Evolutionary conservation across 371 early-diverging fungal species (phyloP), one percentile per base, ranked within the genome.

Genomic region (Sporodiniella umbellata): DNA sequence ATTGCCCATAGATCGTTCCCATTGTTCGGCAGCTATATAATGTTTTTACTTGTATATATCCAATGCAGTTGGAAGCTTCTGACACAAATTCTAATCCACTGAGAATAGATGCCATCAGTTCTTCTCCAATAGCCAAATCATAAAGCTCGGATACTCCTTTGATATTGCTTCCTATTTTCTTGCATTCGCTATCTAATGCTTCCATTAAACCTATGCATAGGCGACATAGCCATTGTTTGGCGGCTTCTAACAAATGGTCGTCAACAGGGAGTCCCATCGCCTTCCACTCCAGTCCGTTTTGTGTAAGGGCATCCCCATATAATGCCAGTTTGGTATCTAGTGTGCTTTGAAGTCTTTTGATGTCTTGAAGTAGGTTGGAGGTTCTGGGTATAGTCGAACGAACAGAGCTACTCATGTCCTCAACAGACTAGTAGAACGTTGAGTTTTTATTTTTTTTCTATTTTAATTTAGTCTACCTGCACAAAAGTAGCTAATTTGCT

Each of bases 221-320:
- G 33, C 60, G 65, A 37, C 65, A 56, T 6, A 75, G 45, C 68
- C 70, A 75, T 21, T 64, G 63, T 51, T 70, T 70, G 7, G 59
- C 60, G 0, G 64, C 53, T 4, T 53, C 66, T 10, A 75, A 46
- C 8, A 75, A 45, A n/a, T 58, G 54, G 10, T 70, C 68, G 25
- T 75, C 66, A 10, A 68, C 76, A 1, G 76, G 76, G 39, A 75
- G 25, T 2, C 72, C 76, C 68, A 75, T 67, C 1, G 72, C 64
- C 50, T 70, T 72, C 76, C 76, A 75, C 51, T 64, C 68, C 11
- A 75, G 33, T 2, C 76, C 76, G 45, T 72, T 67, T 17, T 75
- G 76, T n/a, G 53, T 45, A 4, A 75, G 28, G 8, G 59, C 56
- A 33, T 75, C 70, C 4, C 72, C 68, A 46, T 72, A 75, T 2